Percentiles rank a stretch among this genome's conserved stretches.
Evolutionary conservation across 2,329 filamentous ascomycete species (phyloP).

Genomic region (Paraphoma sp.): DNA sequence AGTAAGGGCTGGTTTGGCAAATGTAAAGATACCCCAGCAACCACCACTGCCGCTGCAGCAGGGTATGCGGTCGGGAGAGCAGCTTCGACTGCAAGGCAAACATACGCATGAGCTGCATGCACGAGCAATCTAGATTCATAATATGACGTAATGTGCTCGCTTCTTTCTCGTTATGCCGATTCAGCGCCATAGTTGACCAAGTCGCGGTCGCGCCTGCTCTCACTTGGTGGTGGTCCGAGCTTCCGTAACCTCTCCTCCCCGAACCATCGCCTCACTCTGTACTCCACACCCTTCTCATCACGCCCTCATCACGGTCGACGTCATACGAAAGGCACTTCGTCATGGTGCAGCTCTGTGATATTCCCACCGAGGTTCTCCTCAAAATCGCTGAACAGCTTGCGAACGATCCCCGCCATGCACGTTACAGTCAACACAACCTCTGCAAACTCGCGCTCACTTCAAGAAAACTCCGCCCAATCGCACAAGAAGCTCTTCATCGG

Average conservation of each 20-base stretch:
- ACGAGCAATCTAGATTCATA: background rate
- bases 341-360: background rate
- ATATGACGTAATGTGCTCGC: background rate
- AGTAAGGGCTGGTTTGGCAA: constrained; percentile 47
- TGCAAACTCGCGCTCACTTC: background rate
- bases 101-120: constrained; percentile 4
- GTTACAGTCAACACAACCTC: background rate
- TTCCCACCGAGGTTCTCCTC: background rate
- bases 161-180: too few species aligned
- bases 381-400: background rate
- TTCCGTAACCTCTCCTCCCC: background rate
- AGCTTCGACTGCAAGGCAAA: constrained; percentile 32
- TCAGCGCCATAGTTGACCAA: too few species aligned
- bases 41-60: constrained; percentile 35
- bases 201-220: too few species aligned
- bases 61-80: constrained; percentile 33
- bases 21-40: constrained; percentile 35
- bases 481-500: background rate
- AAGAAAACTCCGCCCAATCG: background rate
- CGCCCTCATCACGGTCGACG: too few species aligned
- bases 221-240: background rate
- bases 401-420: background rate
- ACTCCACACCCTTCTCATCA: too few species aligned
- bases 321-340: too few species aligned
- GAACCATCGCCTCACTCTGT: background rate